Evolutionary conservation across 2,329 filamentous ascomycete genomes (phyloP).

Genomic region (Myriosclerotinia duriaeana): DNA sequence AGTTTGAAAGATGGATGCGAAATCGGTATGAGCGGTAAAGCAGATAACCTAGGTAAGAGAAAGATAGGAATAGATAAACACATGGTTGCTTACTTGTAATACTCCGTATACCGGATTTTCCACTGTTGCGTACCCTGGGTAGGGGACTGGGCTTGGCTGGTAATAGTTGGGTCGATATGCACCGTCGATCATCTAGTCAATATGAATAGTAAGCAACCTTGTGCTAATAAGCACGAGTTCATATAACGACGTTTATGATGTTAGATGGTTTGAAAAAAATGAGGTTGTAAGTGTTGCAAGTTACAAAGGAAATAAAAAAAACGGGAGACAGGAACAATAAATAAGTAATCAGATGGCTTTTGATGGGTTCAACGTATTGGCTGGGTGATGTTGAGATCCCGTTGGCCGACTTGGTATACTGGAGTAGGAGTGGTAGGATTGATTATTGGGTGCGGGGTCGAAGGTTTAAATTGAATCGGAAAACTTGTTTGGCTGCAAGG

Average conservation of each 20-base stretch:
- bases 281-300: neutral
- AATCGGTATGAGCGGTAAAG: neutral
- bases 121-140: conserved; percentile 1
- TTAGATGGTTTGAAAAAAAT: neutral
- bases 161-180: conserved; percentile 16
- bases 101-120: conserved; percentile 9
- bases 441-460: conserved; percentile 22
- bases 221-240: neutral
- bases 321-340: neutral
- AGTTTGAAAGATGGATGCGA: neutral
- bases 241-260: conserved; percentile 3
- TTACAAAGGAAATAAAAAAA: neutral
- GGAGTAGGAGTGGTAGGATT: conserved; percentile 19
- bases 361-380: conserved; percentile 15
- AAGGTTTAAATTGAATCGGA: conserved; percentile 3
- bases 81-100: conserved; percentile 14
- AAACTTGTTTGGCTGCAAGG: conserved; percentile 18
- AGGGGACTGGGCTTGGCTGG: neutral
- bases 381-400: conserved; percentile 8
- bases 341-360: neutral
- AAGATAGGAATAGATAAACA: conserved; percentile 1
- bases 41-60: neutral
- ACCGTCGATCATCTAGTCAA: conserved; percentile 6
- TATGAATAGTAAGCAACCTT: conserved; percentile 19
- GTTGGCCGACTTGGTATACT: conserved; percentile 16